Percentiles rank a stretch among this genome's conserved stretches.
Conservation (phyloP, 2,329 filamentous ascomycete species). For the Aspergillus sp. region DNA sequence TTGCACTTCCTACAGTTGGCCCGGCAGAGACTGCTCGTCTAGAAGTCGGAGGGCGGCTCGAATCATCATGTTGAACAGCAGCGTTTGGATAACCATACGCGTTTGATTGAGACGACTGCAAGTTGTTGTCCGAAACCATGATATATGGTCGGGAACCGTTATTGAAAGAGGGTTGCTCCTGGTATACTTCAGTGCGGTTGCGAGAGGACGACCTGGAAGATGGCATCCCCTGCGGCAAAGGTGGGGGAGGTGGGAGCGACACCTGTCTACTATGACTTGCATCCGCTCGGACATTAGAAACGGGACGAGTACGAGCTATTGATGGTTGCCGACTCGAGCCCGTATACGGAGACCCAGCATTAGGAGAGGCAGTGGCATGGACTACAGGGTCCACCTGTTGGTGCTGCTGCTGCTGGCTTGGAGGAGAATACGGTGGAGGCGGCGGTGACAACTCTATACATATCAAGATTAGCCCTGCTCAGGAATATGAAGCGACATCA, state of each 20-base stretch:
- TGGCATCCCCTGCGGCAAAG: slow-evolving; percentile 29
- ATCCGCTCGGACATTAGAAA: slow-evolving; percentile 33
- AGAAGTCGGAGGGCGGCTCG: slow-evolving; percentile 38
- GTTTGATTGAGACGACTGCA: slow-evolving; percentile 20
- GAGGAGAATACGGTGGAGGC: slow-evolving; percentile 42
- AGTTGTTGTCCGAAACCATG: slow-evolving; percentile 23
- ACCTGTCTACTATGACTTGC: slow-evolving; percentile 27
- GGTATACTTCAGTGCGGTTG: slow-evolving; percentile 27
- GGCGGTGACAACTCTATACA: slow-evolving; percentile 31
- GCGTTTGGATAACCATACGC: slow-evolving; percentile 14
- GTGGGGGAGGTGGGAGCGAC: slow-evolving; percentile 38
- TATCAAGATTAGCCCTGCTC: slow-evolving; percentile 22
- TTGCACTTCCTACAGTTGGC: slow-evolving; percentile 36
- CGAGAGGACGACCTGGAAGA: slow-evolving; percentile 37
- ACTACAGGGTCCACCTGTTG: slow-evolving; percentile 18
- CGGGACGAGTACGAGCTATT: slow-evolving; percentile 30
- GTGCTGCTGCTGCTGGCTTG: slow-evolving; percentile 24
- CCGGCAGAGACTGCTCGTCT: slow-evolving; percentile 48
- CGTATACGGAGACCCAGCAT: slow-evolving; percentile 18
- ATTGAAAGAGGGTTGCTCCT: slow-evolving; percentile 19
- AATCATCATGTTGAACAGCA: slow-evolving; percentile 21
- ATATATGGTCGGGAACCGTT: slow-evolving; percentile 22
- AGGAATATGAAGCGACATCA: background rate
- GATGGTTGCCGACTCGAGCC: slow-evolving; percentile 25
- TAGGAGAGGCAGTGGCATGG: slow-evolving; percentile 16